These are phyloP conservation scores for Ustulina deusta DNA, from an alignment of 2,329 filamentous ascomycete genomes.

Conservation along the genomic window DNA sequence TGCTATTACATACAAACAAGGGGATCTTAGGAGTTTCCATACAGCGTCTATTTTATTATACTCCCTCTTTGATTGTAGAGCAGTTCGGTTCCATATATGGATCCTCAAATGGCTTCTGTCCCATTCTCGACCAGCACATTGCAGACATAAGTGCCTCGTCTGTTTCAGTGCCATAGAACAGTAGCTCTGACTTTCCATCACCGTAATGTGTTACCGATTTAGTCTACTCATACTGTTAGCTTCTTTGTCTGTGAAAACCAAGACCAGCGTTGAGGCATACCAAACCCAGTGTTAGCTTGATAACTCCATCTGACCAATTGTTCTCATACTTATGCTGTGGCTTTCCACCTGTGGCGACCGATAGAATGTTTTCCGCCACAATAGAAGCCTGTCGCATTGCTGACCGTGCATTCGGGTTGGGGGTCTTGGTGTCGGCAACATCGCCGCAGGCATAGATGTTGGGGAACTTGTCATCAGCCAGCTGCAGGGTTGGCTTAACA, in stretches of 20 bases:
- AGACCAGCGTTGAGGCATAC: not conserved
- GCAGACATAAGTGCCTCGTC: slow-evolving; percentile 22
- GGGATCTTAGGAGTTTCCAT: too few species aligned
- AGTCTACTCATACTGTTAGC: slow-evolving; percentile 10
- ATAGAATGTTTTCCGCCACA: slow-evolving; percentile 23
- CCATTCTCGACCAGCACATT: slow-evolving; percentile 28
- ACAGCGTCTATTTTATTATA: too few species aligned
- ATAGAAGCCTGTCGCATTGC: slow-evolving; percentile 26
- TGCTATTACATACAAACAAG: too few species aligned
- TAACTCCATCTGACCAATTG: slow-evolving; percentile 20
- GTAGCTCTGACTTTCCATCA: slow-evolving; percentile 19
- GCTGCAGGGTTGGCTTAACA: slow-evolving; percentile 18
- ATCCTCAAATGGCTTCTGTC: slow-evolving; percentile 22
- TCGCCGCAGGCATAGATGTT: slow-evolving; percentile 23
- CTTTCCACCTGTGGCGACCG: not conserved
- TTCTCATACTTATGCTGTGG: slow-evolving; percentile 13
- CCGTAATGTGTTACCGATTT: slow-evolving; percentile 21
- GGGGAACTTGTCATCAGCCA: slow-evolving; percentile 11
- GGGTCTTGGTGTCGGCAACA: slow-evolving; percentile 23
- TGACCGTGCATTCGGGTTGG: slow-evolving; percentile 19
- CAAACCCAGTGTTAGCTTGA: slow-evolving; percentile 17
- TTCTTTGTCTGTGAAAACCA: not conserved
- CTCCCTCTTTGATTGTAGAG: not conserved
- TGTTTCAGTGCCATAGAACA: slow-evolving; percentile 16
- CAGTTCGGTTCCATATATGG: slow-evolving; percentile 11